Base-by-base conservation (phyloP, 345 rosid genomes). In the Raphanus sativus region DNA sequence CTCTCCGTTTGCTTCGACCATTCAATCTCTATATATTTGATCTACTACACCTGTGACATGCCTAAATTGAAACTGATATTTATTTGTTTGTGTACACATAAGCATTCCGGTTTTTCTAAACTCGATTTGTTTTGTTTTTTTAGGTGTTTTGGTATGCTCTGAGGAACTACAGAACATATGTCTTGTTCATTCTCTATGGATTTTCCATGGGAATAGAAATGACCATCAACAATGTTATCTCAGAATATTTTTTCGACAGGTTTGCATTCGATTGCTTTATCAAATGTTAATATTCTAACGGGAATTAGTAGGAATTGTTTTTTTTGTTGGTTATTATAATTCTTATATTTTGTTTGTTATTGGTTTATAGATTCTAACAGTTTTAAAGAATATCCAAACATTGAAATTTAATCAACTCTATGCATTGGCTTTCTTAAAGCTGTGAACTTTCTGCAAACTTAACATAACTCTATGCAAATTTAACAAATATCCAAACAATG, bases 161-260 rank as follows among this genome's bases (percentile, higher is more conserved):
- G 67, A 86, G 78, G 28, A 89, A 89, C 80, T 89, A 87, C 25
- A 84, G 94, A 75, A 89, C 94, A 9, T 89, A 89, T 87, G 80
- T 88, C 65, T 87, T 89, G 77, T 87, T 80, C 64, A 86, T 88
- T 36, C 87, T 89, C 16, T 87, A 87, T 55, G 94, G 91, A 28
- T 87, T 85, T 58, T 86, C 91, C 15, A 86, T 87, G 91, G 94
- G 91, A 3, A 87, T 89, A 10, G 91, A 89, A 61, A 52, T 89
- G 54, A 64, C 94, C 2, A 87, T 77, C 5, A 90, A 87, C 56
- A 88, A 89, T 38, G 94, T 89, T 24, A 67, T 89, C 29, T 85
- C 90, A 0, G 91, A 86, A 40, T 88, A 88, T 66, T 89, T 87
- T 83, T 89, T 60, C 24, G 91, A 88, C 30, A 85, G 91, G 83